Percentiles rank a stretch among this genome's conserved stretches.
These are phyloP conservation scores for Aspergillus puulaauensis DNA, from an alignment of 2,329 filamentous ascomycete species.

Conservation along the genomic window DNA sequence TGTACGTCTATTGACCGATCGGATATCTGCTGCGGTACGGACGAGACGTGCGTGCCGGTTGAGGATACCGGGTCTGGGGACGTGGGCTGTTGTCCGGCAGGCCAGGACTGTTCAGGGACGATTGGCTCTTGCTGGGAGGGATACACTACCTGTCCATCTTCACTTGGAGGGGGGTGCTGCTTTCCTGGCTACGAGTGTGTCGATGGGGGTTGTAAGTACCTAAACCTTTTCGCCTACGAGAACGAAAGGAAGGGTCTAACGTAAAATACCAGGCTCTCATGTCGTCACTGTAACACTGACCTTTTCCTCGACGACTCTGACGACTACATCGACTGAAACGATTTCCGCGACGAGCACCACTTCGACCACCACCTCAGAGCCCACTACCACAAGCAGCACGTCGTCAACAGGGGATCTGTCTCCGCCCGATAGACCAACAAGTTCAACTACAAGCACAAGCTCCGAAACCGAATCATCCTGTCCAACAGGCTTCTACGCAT, in stretches of 20 bases:
- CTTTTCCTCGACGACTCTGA: constrained; percentile 28
- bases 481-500: constrained; percentile 89
- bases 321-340: constrained; percentile 33
- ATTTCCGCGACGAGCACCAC: constrained; percentile 26
- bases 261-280: constrained; percentile 26
- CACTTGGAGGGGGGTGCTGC: constrained; percentile 61
- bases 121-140: constrained; percentile 54
- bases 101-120: constrained; percentile 51
- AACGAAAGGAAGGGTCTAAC: too few species aligned
- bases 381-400: constrained; percentile 34
- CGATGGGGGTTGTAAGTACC: constrained; percentile 52
- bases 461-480: constrained; percentile 55
- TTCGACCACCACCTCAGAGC: constrained; percentile 35
- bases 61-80: constrained; percentile 54
- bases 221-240: too few species aligned
- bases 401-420: constrained; percentile 27
- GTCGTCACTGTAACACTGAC: constrained; percentile 39
- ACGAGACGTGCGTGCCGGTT: constrained; percentile 55
- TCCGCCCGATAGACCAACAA: constrained; percentile 41
- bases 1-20: constrained; percentile 57
- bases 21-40: constrained; percentile 58
- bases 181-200: constrained; percentile 60
- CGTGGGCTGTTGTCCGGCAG: constrained; percentile 61
- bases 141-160: constrained; percentile 56
- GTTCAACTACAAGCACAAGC: constrained; percentile 35